A percentile compares a stretch with the other conserved stretches of the same genome.
These are phyloP conservation scores for Phycomyces nitens DNA, from an alignment of 192 early-diverging fungal species.

Conservation along the genomic window DNA sequence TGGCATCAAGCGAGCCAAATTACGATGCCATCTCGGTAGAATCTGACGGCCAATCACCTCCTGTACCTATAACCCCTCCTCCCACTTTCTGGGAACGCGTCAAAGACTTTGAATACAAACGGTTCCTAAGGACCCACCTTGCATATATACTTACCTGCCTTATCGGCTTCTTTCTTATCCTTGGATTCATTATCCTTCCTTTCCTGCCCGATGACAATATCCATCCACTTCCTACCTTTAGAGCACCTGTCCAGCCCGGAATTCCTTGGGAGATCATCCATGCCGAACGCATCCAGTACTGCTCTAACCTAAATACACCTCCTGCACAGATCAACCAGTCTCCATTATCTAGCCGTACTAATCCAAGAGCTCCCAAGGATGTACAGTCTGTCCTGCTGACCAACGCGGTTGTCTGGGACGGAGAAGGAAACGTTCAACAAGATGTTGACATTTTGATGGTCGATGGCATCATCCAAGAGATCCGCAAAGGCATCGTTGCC, in stretches of 20 bases:
- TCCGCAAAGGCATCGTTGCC: constrained; percentile 23
- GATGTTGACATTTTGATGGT: constrained; percentile 41
- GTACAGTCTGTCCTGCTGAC: constrained; percentile 10
- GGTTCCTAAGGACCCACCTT: no score
- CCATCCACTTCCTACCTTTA: not conserved
- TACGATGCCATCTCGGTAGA: not conserved
- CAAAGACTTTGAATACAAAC: no score
- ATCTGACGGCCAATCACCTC: no score
- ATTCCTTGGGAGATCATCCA: not conserved
- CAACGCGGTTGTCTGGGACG: constrained; percentile 38
- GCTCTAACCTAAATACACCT: not conserved
- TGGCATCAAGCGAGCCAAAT: not conserved
- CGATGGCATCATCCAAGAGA: constrained; percentile 37
- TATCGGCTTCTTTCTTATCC: not conserved
- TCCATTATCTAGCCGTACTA: no score
- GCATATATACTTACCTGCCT: no score
- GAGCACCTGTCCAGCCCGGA: not conserved
- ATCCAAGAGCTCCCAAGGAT: constrained; percentile 13
- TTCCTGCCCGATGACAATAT: not conserved
- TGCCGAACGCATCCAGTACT: not conserved
- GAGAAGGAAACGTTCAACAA: constrained; percentile 20
- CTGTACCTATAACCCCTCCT: no score
- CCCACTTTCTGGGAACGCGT: no score
- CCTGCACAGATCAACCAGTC: not conserved
- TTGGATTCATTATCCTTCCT: not conserved